A percentile compares a stretch with the other conserved stretches of the same genome.
Conservation (phyloP, 768 basidiomycete species). For the Trametes villosa region DNA sequence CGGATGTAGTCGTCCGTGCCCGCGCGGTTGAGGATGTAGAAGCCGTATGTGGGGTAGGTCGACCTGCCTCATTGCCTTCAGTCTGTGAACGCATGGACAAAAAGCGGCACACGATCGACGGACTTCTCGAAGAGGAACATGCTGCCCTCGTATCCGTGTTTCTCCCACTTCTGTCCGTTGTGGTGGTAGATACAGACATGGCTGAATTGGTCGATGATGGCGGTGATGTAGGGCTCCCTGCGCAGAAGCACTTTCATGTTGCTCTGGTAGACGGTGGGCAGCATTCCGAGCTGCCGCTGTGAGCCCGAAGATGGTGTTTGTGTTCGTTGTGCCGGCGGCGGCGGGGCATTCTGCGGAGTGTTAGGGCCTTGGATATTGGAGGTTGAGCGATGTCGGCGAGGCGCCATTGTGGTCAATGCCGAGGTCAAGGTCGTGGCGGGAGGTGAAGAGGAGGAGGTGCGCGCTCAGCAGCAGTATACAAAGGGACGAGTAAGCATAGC, state of each 20-base stretch:
- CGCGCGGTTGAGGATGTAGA: constrained; percentile 83
- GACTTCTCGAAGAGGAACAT: constrained; percentile 90
- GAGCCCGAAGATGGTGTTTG: constrained; percentile 22
- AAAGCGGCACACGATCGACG: constrained; percentile 29
- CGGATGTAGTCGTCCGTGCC: constrained; percentile 80
- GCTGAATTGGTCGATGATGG: constrained; percentile 87
- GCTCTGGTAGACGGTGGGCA: constrained; percentile 54
- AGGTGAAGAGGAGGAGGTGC: background rate
- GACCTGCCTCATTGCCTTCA: constrained; percentile 46
- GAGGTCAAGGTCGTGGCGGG: background rate
- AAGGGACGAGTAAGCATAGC: background rate
- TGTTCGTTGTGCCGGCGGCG: constrained; percentile 20
- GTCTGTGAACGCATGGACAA: background rate
- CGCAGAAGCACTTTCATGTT: constrained; percentile 83
- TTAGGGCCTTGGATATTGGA: constrained; percentile 25
- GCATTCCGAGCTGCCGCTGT: constrained; percentile 26
- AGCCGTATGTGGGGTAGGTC: constrained; percentile 81
- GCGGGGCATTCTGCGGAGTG: constrained; percentile 8
- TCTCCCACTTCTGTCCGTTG: constrained; percentile 78
- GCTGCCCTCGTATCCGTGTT: constrained; percentile 83
- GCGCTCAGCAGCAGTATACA: no score
- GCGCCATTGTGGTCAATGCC: constrained; percentile 28
- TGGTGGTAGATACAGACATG: constrained; percentile 84
- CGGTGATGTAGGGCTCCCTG: constrained; percentile 76
- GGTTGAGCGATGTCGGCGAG: constrained; percentile 31